A percentile compares a stretch with the other conserved stretches of the same genome.
Evolutionary conservation across 202 grass and related monocot species (phyloP).

Genomic region (Sporobolus alterniflorus): DNA sequence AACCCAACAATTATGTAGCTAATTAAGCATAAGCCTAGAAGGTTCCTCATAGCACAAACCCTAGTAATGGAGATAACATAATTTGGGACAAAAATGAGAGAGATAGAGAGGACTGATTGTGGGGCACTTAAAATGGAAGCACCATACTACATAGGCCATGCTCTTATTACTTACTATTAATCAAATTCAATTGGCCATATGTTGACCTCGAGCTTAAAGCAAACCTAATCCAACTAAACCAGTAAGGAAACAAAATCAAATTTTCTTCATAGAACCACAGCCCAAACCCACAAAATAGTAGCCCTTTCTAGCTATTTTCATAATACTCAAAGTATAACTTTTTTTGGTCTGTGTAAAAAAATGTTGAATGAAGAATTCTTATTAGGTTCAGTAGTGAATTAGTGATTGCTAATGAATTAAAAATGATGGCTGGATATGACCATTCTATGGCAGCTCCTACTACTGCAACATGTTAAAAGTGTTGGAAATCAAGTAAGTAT

Average conservation of each 20-base stretch:
- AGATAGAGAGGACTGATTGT: too few relatives aligned
- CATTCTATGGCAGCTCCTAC: neutral
- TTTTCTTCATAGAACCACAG: neutral
- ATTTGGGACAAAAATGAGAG: too few relatives aligned
- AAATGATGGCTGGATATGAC: neutral
- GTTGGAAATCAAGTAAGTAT: neutral
- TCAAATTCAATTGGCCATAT: too few relatives aligned
- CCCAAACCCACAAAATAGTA: slow-evolving; percentile 12
- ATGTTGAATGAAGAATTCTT: neutral
- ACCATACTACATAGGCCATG: too few relatives aligned
- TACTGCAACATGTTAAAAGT: slow-evolving; percentile 12
- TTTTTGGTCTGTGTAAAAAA: neutral
- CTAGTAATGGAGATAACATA: too few relatives aligned
- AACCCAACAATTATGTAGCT: too few relatives aligned
- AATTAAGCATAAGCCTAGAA: too few relatives aligned
- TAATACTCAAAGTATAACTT: neutral
- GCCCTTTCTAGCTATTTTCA: neutral
- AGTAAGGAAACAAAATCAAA: neutral
- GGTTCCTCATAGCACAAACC: too few relatives aligned
- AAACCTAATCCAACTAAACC: neutral
- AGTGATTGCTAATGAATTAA: neutral
- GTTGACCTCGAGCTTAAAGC: neutral
- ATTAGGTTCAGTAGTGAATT: neutral
- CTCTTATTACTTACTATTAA: too few relatives aligned
- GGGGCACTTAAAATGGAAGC: too few relatives aligned